These are phyloP conservation scores for Guadua angustifolia DNA, from an alignment of 176 grass and related monocot species.

Conservation along the genomic window DNA sequence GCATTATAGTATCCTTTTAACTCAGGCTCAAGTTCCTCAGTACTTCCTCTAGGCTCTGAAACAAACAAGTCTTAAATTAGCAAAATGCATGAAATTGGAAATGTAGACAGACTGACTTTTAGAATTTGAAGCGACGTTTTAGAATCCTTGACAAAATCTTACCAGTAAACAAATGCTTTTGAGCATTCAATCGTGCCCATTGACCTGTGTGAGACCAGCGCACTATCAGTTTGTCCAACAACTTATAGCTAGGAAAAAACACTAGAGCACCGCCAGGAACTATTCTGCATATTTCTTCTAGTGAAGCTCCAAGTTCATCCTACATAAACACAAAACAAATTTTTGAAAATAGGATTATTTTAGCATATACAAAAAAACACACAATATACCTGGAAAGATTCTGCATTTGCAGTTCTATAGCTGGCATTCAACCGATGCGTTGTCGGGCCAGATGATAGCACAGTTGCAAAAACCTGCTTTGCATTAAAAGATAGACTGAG, in stretches of 20 bases:
- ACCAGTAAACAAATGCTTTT: slow-evolving; percentile 87
- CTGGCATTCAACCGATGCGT: slow-evolving; percentile 77
- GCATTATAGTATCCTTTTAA: slow-evolving; percentile 89
- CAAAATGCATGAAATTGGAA: slow-evolving; percentile 26
- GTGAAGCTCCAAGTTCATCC: slow-evolving; percentile 88
- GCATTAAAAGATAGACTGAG: background rate
- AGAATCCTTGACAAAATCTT: slow-evolving; percentile 52
- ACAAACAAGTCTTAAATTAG: slow-evolving; percentile 41
- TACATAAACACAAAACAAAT: slow-evolving; percentile 40
- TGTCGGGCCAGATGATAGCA: slow-evolving; percentile 77
- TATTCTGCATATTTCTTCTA: slow-evolving; percentile 95
- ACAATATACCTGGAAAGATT: slow-evolving; percentile 77
- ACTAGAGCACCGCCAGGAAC: slow-evolving; percentile 88
- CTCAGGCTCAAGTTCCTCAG: slow-evolving; percentile 84
- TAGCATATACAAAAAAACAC: slow-evolving; percentile 4
- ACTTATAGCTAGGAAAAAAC: slow-evolving; percentile 96
- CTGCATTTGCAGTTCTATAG: slow-evolving; percentile 75
- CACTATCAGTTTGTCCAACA: slow-evolving; percentile 76
- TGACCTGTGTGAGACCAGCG: slow-evolving; percentile 89
- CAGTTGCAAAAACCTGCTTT: slow-evolving; percentile 82
- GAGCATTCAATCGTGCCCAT: slow-evolving; percentile 87
- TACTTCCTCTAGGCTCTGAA: slow-evolving; percentile 85
- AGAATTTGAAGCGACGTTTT: slow-evolving; percentile 9
- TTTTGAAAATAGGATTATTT: slow-evolving; percentile 6
- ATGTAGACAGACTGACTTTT: background rate